Evolutionary conservation across 208 protist genomes (phyloP), one percentile per base, ranked within the genome.

Genomic region (Herpetomonas muscarum): DNA sequence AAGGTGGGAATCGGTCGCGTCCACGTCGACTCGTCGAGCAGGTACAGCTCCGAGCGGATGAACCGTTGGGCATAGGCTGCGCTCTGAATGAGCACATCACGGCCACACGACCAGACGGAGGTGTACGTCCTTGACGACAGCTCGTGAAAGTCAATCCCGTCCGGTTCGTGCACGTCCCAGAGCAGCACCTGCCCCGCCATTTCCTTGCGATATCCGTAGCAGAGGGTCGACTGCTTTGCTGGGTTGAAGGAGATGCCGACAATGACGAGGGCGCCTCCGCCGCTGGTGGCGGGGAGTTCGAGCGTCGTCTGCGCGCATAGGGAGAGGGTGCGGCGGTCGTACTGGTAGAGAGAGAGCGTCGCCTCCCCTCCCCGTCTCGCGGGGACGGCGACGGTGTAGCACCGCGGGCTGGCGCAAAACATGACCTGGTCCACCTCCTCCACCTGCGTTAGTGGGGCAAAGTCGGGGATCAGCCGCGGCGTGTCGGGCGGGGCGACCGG

Each of bases 11-110:
- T 61, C 13, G 67, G 51, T 1, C 69, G 59, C 48, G 71, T 77
- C 82, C 86, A 93, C 21, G 74, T 71, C 3, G 79, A 68, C 48
- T 90, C 76, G 58, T 90, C 82, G 5, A 75, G 70, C n/a, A 88
- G 52, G 50, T 76, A 90, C 19, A 73, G 52, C 45, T 81, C 77
- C 0, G 72, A 55, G 24, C 56, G 42, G 21, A 88, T 49, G 39
- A 87, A 52, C 42, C 74, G 80, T 50, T 75, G 64, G n/a, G 82
- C 77, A 58, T 85, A 86, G 17, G 59, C 30, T 13, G 82, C 66
- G 58, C 72, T 74, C 34, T 84, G 74, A 15, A 46, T 44, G 2
- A 93, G 58, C 46, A 90, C 58, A 22, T 83, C 82, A 39, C 61
- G 85, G 10, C 84, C 86, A 32, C 73, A 88, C 22, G 55, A 34